Conservation (phyloP, 1,284 basidiomycete genomes). For the Ceratorhiza oryzae-sativae region DNA sequence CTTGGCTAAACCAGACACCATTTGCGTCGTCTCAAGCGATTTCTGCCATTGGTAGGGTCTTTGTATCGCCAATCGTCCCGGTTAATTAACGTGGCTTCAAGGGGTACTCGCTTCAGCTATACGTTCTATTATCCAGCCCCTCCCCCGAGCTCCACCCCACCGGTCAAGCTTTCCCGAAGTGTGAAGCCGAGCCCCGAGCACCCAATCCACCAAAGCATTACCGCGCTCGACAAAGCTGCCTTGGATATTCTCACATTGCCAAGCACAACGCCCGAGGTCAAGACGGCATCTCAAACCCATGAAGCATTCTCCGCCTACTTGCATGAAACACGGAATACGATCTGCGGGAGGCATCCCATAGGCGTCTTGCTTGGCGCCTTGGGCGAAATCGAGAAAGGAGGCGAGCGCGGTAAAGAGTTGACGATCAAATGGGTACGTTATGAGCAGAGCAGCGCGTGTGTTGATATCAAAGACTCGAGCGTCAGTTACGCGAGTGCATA, state of each 20-base stretch:
- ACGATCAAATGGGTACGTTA: conserved; percentile 83
- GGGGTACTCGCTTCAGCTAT: conserved; percentile 90
- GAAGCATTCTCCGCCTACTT: conserved; percentile 78
- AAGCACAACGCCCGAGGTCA: conserved; percentile 52
- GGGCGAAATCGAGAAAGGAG: conserved; percentile 60
- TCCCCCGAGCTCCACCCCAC: conserved; percentile 53
- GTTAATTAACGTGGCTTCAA: conserved; percentile 49
- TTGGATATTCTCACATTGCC: conserved; percentile 75
- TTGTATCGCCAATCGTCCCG: background rate
- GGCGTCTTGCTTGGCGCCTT: conserved; percentile 87
- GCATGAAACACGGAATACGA: conserved; percentile 87
- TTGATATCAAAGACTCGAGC: conserved; percentile 76
- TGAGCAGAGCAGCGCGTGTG: conserved; percentile 87
- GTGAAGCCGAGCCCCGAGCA: conserved; percentile 45
- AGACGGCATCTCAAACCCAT: conserved; percentile 62
- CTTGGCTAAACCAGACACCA: conserved; percentile 74
- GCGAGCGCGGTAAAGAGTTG: conserved; percentile 37
- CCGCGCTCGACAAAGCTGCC: conserved; percentile 76
- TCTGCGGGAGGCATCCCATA: conserved; percentile 96
- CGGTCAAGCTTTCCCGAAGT: conserved; percentile 24
- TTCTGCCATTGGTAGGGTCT: conserved; percentile 94
- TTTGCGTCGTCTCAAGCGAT: conserved; percentile 93
- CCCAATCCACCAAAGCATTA: conserved; percentile 76
- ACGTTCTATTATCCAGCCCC: conserved; percentile 86
- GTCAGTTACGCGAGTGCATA: conserved; percentile 96